Percentiles rank a stretch among this genome's conserved stretches.
Conservation (phyloP, 208 protist species). For the Trypanosoma lewisi region DNA sequence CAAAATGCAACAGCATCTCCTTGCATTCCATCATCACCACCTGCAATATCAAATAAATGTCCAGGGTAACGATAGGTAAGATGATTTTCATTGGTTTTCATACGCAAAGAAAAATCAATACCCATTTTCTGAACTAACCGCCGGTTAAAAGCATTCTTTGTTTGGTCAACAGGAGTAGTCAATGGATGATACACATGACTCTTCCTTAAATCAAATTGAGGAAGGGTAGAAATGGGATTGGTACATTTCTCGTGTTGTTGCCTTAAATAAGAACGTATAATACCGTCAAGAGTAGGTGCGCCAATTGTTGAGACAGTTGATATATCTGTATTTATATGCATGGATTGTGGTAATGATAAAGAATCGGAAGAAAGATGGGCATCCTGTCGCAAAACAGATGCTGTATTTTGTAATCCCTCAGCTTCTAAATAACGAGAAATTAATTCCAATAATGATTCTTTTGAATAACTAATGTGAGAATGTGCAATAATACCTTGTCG, state of each 20-base stretch:
- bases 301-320: constrained; percentile 16
- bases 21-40: constrained; percentile 58
- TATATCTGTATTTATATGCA: constrained; percentile 6
- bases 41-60: constrained; percentile 82
- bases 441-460: constrained; percentile 69
- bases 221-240: constrained; percentile 87
- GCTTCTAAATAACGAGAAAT: constrained; percentile 69
- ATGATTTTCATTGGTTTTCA: constrained; percentile 57
- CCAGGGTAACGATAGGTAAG: constrained; percentile 71
- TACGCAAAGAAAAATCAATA: constrained; percentile 46
- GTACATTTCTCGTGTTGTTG: constrained; percentile 80
- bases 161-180: constrained; percentile 55
- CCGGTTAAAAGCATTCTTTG: constrained; percentile 68
- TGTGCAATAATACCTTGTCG: constrained; percentile 67
- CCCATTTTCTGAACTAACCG: constrained; percentile 50
- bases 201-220: constrained; percentile 81
- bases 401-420: constrained; percentile 54
- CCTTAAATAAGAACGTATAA: constrained; percentile 75
- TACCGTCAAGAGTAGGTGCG: constrained; percentile 42
- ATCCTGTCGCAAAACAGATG: constrained; percentile 50
- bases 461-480: constrained; percentile 75
- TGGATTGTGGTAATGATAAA: constrained; percentile 11
- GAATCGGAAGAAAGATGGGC: constrained; percentile 22
- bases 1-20: constrained; percentile 80
- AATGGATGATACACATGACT: constrained; percentile 73